A percentile compares a stretch with the other conserved stretches of the same genome.
These are phyloP conservation scores for Pascua guehoae DNA, from an alignment of 1,284 basidiomycete species.

Conservation along the genomic window DNA sequence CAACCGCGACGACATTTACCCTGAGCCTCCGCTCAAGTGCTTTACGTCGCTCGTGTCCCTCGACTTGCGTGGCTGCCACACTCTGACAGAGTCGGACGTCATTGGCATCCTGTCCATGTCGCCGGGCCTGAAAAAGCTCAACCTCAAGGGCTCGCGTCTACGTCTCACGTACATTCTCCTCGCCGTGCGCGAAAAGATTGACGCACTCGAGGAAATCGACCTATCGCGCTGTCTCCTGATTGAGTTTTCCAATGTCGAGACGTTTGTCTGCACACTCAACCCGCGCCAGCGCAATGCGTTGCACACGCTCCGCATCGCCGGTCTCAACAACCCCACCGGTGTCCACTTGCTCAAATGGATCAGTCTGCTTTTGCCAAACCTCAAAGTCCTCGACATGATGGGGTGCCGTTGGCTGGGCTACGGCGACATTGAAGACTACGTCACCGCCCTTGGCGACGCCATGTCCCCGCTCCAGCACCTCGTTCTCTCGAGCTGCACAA, in stretches of 20 bases:
- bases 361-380: constrained; percentile 62
- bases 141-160: constrained; percentile 61
- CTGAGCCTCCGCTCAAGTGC: neutral
- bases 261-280: constrained; percentile 41
- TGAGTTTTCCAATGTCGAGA: constrained; percentile 58
- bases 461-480: constrained; percentile 65
- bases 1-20: constrained; percentile 1
- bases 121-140: constrained; percentile 59
- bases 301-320: constrained; percentile 58
- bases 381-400: constrained; percentile 79
- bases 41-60: constrained; percentile 50
- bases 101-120: constrained; percentile 68
- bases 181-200: constrained; percentile 53
- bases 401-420: constrained; percentile 51
- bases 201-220: constrained; percentile 62
- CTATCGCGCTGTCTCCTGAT: constrained; percentile 69
- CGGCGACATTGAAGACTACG: constrained; percentile 45
- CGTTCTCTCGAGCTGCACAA: constrained; percentile 66
- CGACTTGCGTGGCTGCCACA: constrained; percentile 70
- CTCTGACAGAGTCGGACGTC: constrained; percentile 62
- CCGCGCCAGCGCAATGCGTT: constrained; percentile 16
- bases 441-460: constrained; percentile 39
- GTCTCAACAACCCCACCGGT: constrained; percentile 56
- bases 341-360: constrained; percentile 58
- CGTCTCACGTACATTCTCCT: constrained; percentile 1